phyloP scores from a whole-genome alignment of 2,329 filamentous ascomycete genomes.

The Diaporthe batatas region DNA sequence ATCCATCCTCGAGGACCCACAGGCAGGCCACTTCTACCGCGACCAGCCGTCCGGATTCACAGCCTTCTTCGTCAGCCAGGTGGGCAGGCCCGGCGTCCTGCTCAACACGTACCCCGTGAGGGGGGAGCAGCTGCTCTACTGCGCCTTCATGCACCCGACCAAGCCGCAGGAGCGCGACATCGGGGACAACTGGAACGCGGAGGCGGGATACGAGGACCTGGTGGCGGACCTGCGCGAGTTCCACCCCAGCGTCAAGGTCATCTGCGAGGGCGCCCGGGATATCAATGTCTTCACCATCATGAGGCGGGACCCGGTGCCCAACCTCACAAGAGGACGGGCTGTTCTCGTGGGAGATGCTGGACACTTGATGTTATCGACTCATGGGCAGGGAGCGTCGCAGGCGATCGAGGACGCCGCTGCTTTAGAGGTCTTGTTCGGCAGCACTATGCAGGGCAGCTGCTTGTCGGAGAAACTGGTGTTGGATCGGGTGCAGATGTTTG shows the following conservation, averaged over 20 bases:
- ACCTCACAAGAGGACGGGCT: conserved; percentile 12
- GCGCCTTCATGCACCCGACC: conserved; percentile 24
- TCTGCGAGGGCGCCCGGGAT: conserved; percentile 21
- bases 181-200: conserved; percentile 23
- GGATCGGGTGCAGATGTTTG: conserved; percentile 28
- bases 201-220: conserved; percentile 11
- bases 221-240: conserved; percentile 9
- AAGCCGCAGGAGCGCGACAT: conserved; percentile 16
- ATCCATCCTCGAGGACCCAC: conserved; percentile 1
- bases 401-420: conserved; percentile 19
- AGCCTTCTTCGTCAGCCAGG: conserved; percentile 20
- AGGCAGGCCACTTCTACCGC: conserved; percentile 9
- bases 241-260: conserved; percentile 11
- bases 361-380: conserved; percentile 24
- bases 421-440: conserved; percentile 1
- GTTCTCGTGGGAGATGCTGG: conserved; percentile 17
- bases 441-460: neutral
- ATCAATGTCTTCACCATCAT: conserved; percentile 22
- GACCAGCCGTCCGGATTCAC: conserved; percentile 12
- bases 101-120: conserved; percentile 19
- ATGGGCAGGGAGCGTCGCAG: conserved; percentile 19
- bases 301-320: conserved; percentile 12
- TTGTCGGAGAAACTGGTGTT: neutral
- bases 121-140: conserved; percentile 7
- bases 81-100: conserved; percentile 14